Evolutionary conservation across 2,329 filamentous ascomycete species (phyloP), one percentile per base, ranked within the genome.

Genomic region (Cladosporium velox): DNA sequence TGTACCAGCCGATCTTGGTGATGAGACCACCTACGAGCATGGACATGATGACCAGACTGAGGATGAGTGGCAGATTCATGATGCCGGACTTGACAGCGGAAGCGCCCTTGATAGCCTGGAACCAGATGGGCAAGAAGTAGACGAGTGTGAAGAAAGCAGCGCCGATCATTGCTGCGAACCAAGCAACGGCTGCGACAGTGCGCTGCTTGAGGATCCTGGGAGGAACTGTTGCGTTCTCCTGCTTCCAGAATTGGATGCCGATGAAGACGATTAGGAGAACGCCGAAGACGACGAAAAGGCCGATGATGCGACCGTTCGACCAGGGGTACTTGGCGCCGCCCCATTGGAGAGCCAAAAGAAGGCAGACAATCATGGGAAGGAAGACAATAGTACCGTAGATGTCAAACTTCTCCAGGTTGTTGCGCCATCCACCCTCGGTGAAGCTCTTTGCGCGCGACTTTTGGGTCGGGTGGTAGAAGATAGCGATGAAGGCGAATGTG

Each of bases 301-400:
- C 80, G 63, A 84, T 82, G 73, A 84, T 80, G 49, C 78, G 76
- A 28, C 74, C 80, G 67, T 75, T 77, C 12, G 71, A 72, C 82
- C 82, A 84, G 1, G 70, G 71, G 68, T 83, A 84, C 70, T 78
- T 81, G 71, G 77, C 78, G 35, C 82, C 82, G 55, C 80, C 83
- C 82, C 82, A 84, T 65, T 84, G 81, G 6, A 85, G 77, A 49
- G 83, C 83, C 38, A 84, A 77, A 11, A 84, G 74, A 44, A 84
- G 72, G 70, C 80, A 83, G 65, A 84, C 76, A 67, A 83, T 79
- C 68, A 78, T 79, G 0, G 81, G 81, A 34, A 84, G 68, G 73
- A 85, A 82, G 70, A 84, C 78, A 30, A 81, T 60, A 2, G 77
- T 81, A 11, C 82, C 83, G 44, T 76, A 72, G n/a, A 82, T 72